phyloP scores from a whole-genome alignment of 2,329 filamentous ascomycete species.

The Aspergillus niger region DNA sequence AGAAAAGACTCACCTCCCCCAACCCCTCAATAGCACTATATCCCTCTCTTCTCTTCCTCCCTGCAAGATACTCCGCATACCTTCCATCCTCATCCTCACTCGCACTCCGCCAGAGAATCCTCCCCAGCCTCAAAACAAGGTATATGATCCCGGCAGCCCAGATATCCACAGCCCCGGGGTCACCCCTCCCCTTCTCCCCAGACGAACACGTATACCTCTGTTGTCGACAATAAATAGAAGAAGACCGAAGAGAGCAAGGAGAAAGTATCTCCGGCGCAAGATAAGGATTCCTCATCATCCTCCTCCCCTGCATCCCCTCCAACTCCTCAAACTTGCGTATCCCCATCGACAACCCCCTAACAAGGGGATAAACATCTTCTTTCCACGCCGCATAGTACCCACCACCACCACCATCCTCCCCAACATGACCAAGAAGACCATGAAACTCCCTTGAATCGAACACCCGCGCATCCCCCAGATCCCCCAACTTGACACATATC shows the following conservation, averaged over 20 bases:
- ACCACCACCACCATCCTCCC: slow-evolving; percentile 9
- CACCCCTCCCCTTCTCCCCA: not conserved
- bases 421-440: no score
- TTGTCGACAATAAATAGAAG: not conserved
- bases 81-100: slow-evolving; percentile 27
- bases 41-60: not conserved
- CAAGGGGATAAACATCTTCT: not conserved
- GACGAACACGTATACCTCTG: no score
- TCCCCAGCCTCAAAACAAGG: slow-evolving; percentile 28
- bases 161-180: slow-evolving; percentile 24
- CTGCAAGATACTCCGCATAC: slow-evolving; percentile 19
- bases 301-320: not conserved
- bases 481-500: slow-evolving; percentile 82
- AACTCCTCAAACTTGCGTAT: not conserved
- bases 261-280: slow-evolving; percentile 71
- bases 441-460: not conserved
- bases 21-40: not conserved
- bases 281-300: slow-evolving; percentile 74
- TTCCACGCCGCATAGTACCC: not conserved
- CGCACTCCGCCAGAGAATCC: slow-evolving; percentile 30
- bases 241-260: no score
- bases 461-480: slow-evolving; percentile 67
- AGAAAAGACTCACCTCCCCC: not conserved
- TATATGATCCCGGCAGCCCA: slow-evolving; percentile 36
- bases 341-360: not conserved